Base-by-base conservation (phyloP, 164 flowering plant genomes). In the Vitis vinifera region DNA sequence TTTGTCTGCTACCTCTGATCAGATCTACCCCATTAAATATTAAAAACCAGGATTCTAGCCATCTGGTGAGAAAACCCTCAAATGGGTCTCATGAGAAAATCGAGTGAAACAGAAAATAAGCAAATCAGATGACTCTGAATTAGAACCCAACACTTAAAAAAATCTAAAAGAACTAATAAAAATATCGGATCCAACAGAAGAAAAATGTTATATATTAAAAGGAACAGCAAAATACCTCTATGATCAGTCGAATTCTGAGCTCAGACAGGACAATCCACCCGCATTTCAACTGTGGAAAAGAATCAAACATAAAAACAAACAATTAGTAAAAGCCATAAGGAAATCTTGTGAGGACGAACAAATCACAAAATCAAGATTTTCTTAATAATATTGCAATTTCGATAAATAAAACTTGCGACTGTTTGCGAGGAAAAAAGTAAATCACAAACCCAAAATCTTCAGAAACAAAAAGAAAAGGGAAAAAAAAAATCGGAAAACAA, bases 1-100 rank as follows among this genome's bases (percentile, higher is more conserved):
- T 77, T 73, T 77, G 76, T 73, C 73, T 55, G 13, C 27, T 59
- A 69, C 68, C 63, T 10, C 14, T 31, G 49, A 63, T n/a, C n/a
- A 47, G 66, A 65, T 60, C 70, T 51, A 50, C 64, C 31, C 67
- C 62, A 53, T n/a, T 6, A 29, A 1, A 13, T 15, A 29, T 47
- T 15, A 27, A 49, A 71, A 57, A 50, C 51, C 27, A 30, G 62
- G 53, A 62, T 63, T 63, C 65, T 14, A 68, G 11, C 48, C n/a
- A 0, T 8, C 1, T 23, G 10, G 17, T 16, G 11, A 58, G 31
- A 61, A 71, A 67, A 62, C 13, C 63, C 59, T 37, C 63, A 75
- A 68, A 61, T 48, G 63, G 49, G 48, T 59, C 65, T 10, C 29
- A 58, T 48, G 56, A 14, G 17, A 52, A 55, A 67, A 19, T 56